phyloP scores from a whole-genome alignment of 2,329 filamentous ascomycete species.

The Cladorrhinum sp. region DNA sequence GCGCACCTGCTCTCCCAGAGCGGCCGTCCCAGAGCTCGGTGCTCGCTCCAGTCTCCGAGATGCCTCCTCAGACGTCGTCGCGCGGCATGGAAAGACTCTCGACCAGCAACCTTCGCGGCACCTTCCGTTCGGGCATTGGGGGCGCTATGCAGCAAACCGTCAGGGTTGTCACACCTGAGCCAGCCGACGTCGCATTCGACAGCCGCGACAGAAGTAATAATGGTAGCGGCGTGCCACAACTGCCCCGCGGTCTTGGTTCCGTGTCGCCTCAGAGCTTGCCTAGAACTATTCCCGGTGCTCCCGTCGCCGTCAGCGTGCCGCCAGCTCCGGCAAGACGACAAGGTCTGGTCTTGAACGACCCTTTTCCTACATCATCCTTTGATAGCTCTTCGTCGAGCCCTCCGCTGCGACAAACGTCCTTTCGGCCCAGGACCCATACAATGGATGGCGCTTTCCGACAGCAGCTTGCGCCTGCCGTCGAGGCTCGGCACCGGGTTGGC shows the following conservation, averaged over 20 bases:
- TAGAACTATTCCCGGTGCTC: conserved; percentile 40
- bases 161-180: conserved; percentile 66
- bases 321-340: conserved; percentile 42
- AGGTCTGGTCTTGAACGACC: conserved; percentile 60
- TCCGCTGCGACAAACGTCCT: conserved; percentile 36
- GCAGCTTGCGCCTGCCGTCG: conserved; percentile 40
- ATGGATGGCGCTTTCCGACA: conserved; percentile 55
- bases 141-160: conserved; percentile 44
- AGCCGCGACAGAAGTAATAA: conserved; percentile 23
- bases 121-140: conserved; percentile 30
- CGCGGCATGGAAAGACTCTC: conserved; percentile 29
- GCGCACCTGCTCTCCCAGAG: conserved; percentile 23
- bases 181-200: conserved; percentile 36
- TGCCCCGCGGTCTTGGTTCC: conserved; percentile 34
- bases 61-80: conserved; percentile 17
- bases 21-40: conserved; percentile 18
- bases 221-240: conserved; percentile 17
- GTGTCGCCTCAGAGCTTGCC: conserved; percentile 47
- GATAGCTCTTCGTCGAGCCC: conserved; percentile 46
- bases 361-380: conserved; percentile 49
- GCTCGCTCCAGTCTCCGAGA: conserved; percentile 29
- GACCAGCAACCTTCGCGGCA: conserved; percentile 28
- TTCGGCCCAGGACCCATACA: conserved; percentile 56
- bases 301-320: conserved; percentile 18
- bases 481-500: conserved; percentile 63